Conservation (phyloP, 306 rosid species). For the Cucurbita maxima region DNA sequence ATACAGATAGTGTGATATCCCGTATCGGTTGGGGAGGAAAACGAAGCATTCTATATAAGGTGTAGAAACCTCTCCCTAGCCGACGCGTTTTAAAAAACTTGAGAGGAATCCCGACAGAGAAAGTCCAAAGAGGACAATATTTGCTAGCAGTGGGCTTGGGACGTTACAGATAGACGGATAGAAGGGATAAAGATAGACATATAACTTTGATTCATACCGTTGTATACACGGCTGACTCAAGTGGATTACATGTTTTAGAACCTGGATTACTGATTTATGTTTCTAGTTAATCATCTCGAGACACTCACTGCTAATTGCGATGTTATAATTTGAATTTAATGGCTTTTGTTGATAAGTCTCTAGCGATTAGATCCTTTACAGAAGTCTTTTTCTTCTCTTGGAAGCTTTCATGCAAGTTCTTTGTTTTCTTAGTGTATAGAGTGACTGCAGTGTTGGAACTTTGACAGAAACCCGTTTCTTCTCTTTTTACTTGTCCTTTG, state of each 20-base stretch:
- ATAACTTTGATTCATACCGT: not conserved
- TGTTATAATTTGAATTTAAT: not conserved
- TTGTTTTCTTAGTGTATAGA: no score
- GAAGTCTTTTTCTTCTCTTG: not conserved
- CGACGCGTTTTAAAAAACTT: no score
- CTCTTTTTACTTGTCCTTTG: not conserved
- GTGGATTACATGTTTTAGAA: not conserved
- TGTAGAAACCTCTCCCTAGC: no score
- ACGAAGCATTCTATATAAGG: no score
- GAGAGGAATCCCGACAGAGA: no score
- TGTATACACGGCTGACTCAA: not conserved
- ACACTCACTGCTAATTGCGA: not conserved
- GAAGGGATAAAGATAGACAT: not conserved
- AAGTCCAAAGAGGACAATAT: no score
- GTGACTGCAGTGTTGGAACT: not conserved
- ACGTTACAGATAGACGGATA: not conserved
- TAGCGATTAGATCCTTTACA: not conserved
- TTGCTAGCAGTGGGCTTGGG: no score
- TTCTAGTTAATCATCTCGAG: not conserved
- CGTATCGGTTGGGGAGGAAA: no score
- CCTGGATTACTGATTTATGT: not conserved
- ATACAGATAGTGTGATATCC: not conserved
- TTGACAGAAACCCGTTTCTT: not conserved
- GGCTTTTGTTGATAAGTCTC: not conserved
- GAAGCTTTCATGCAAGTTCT: not conserved